phyloP scores from a whole-genome alignment of 2,329 filamentous ascomycete genomes.

The Hypoxylon sp. region DNA sequence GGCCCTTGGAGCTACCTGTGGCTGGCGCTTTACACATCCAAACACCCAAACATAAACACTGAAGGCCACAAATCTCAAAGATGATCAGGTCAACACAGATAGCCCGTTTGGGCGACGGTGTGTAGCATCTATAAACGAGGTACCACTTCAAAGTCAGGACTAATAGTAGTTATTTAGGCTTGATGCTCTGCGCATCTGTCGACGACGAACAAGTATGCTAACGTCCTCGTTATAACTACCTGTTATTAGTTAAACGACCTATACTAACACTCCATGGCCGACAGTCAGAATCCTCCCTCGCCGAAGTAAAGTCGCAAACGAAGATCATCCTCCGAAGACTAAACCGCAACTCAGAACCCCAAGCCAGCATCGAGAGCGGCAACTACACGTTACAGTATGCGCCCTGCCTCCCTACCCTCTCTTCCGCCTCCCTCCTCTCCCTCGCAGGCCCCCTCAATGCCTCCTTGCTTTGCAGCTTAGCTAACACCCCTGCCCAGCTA shows the following conservation, averaged over 20 bases:
- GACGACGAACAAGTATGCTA: conserved; percentile 79
- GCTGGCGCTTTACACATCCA: neutral
- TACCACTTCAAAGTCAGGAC: conserved; percentile 37
- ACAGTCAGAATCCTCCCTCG: conserved; percentile 78
- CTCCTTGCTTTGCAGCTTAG: neutral
- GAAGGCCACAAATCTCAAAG: conserved; percentile 39
- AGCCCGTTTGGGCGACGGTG: conserved; percentile 86
- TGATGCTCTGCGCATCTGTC: conserved; percentile 94
- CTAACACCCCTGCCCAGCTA: conserved; percentile 70
- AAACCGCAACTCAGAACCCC: conserved; percentile 88
- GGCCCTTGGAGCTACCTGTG: neutral
- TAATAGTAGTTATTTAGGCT: conserved; percentile 68
- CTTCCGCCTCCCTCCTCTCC: neutral
- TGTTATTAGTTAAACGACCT: conserved; percentile 52
- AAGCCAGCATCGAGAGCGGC: conserved; percentile 91
- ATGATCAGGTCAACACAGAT: conserved; percentile 97
- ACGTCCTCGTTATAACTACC: neutral
- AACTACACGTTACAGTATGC: conserved; percentile 87
- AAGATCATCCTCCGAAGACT: conserved; percentile 92
- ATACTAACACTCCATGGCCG: conserved; percentile 23
- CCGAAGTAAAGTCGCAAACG: conserved; percentile 90
- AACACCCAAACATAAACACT: neutral
- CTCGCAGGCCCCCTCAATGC: no score
- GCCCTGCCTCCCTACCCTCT: neutral
- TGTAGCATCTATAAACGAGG: conserved; percentile 30